These are phyloP conservation scores for Gomphus sp. DNA, from an alignment of 1,284 basidiomycete species.

Conservation along the genomic window DNA sequence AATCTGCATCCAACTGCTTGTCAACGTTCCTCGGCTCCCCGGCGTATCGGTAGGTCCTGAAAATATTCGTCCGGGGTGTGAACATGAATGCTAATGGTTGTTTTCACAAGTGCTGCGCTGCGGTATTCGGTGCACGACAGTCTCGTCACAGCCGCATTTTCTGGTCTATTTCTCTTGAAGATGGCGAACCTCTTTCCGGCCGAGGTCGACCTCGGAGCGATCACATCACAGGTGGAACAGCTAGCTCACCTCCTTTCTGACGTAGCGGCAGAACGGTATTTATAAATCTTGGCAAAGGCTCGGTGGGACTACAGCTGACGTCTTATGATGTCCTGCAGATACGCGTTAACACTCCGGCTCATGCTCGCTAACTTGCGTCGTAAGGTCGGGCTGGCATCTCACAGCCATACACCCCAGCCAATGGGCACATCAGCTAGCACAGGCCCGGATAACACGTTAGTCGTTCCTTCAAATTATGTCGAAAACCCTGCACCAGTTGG, in stretches of 20 bases:
- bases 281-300: background rate
- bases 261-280: slow-evolving; percentile 74
- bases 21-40: slow-evolving; percentile 70
- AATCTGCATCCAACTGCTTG: slow-evolving; percentile 80
- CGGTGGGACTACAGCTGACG: background rate
- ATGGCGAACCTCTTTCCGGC: slow-evolving; percentile 81
- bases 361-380: slow-evolving; percentile 86
- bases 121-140: slow-evolving; percentile 90
- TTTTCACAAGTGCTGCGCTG: slow-evolving; percentile 53
- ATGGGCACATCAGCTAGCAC: slow-evolving; percentile 28
- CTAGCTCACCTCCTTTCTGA: slow-evolving; percentile 75
- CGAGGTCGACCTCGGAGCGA: slow-evolving; percentile 67
- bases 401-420: slow-evolving; percentile 36
- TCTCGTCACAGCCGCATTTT: slow-evolving; percentile 86
- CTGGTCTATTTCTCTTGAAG: slow-evolving; percentile 86
- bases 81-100: background rate
- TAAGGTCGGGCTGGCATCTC: slow-evolving; percentile 65
- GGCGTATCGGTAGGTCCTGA: slow-evolving; percentile 51
- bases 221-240: slow-evolving; percentile 75
- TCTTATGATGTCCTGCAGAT: slow-evolving; percentile 34
- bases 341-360: slow-evolving; percentile 80
- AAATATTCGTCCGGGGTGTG: background rate
- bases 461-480: slow-evolving; percentile 41
- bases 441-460: slow-evolving; percentile 38
- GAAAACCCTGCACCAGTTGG: slow-evolving; percentile 23